Evolutionary conservation across 176 grass and related monocot genomes (phyloP).

Genomic region (Poa annua): DNA sequence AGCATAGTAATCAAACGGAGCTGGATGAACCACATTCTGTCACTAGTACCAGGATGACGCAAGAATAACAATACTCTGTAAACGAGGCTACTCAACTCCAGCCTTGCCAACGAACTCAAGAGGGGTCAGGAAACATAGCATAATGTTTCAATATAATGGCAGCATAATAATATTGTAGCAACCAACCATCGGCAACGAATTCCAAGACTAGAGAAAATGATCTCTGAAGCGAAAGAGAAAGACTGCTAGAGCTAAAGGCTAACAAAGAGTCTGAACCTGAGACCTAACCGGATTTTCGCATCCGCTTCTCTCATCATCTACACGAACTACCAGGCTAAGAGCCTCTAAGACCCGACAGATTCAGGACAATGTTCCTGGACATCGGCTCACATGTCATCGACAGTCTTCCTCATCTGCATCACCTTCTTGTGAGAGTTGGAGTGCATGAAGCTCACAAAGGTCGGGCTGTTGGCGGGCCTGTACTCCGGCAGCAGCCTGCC

Average conservation of each 20-base stretch:
- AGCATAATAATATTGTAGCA: slow-evolving; percentile 33
- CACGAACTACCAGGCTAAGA: slow-evolving; percentile 38
- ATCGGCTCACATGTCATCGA: slow-evolving; percentile 37
- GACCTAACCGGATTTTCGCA: slow-evolving; percentile 30
- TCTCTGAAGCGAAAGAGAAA: slow-evolving; percentile 34
- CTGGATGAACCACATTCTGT: no score
- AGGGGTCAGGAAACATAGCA: no score
- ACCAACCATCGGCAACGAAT: slow-evolving; percentile 45
- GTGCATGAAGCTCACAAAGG: slow-evolving; percentile 82
- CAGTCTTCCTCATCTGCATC: slow-evolving; percentile 79
- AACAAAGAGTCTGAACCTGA: slow-evolving; percentile 37
- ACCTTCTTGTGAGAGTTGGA: slow-evolving; percentile 99
- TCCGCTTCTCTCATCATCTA: slow-evolving; percentile 33
- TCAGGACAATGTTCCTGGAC: slow-evolving; percentile 8
- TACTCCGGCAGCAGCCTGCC: slow-evolving; percentile 93
- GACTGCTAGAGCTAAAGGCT: slow-evolving; percentile 45
- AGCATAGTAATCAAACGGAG: no score
- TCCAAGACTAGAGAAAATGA: slow-evolving; percentile 36
- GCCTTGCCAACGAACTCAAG: no score
- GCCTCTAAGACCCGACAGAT: slow-evolving; percentile 17
- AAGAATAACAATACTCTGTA: no score
- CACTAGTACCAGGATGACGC: no score
- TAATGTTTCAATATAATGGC: slow-evolving; percentile 13
- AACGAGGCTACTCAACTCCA: no score
- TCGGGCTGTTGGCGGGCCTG: slow-evolving; percentile 90